These are phyloP conservation scores for Mycena venus DNA, from an alignment of 768 basidiomycete species.

Conservation along the genomic window DNA sequence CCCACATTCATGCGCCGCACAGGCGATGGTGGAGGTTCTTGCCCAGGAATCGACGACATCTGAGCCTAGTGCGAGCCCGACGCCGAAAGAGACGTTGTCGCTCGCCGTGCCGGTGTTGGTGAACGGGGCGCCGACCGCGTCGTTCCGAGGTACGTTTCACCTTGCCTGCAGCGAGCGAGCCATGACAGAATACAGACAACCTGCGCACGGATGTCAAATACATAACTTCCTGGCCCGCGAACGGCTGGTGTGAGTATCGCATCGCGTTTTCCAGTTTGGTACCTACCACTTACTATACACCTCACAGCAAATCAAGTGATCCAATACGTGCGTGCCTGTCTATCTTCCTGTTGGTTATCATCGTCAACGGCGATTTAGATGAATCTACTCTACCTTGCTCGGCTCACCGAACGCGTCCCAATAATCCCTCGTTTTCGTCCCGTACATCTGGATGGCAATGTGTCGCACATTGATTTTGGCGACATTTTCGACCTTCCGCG, in stretches of 20 bases:
- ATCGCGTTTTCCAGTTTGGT: constrained; percentile 35
- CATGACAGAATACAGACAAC: constrained; percentile 47
- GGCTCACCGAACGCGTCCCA: constrained; percentile 50
- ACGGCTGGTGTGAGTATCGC: constrained; percentile 66
- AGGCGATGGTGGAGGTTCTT: neutral
- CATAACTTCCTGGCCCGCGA: constrained; percentile 60
- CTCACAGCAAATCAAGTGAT: constrained; percentile 20
- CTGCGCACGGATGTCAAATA: constrained; percentile 58
- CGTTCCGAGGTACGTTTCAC: neutral
- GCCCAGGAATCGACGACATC: neutral
- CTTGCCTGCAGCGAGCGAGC: neutral
- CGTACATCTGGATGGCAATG: constrained; percentile 39
- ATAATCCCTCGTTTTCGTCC: constrained; percentile 51
- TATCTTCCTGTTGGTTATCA: neutral
- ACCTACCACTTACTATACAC: neutral
- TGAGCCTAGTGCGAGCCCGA: neutral
- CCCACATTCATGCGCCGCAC: neutral
- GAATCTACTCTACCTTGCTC: constrained; percentile 51
- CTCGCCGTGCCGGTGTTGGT: neutral
- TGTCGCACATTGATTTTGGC: constrained; percentile 42
- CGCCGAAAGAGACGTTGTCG: neutral
- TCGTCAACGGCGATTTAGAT: constrained; percentile 35
- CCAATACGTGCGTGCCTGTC: constrained; percentile 1
- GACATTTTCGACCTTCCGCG: constrained; percentile 51
- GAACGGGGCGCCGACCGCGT: neutral